These are phyloP conservation scores for Verticillium dahliae DNA, from an alignment of 2,329 filamentous ascomycete species.

Conservation along the genomic window DNA sequence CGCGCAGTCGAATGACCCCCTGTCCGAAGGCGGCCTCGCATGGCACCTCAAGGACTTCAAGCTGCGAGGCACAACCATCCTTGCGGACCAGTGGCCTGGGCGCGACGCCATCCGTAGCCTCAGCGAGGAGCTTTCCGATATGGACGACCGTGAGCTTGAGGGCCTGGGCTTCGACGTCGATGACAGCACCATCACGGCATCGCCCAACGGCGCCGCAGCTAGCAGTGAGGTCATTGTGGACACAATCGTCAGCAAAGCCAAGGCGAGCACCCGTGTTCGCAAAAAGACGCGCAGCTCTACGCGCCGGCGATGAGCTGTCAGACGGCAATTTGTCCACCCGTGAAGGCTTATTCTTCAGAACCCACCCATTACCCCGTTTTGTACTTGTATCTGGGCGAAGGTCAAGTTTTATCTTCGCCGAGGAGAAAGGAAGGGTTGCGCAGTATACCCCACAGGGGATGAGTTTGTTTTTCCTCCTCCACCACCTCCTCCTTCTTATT, in stretches of 20 bases:
- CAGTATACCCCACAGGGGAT: neutral
- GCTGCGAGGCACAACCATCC: slow-evolving; percentile 70
- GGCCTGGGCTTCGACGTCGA: slow-evolving; percentile 55
- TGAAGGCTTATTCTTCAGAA: neutral
- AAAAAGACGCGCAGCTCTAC: slow-evolving; percentile 27
- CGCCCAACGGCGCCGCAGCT: slow-evolving; percentile 15
- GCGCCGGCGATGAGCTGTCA: slow-evolving; percentile 20
- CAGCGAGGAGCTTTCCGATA: slow-evolving; percentile 84
- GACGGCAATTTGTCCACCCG: neutral
- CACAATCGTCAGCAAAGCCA: slow-evolving; percentile 18
- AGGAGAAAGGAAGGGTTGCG: neutral
- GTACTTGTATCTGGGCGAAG: neutral
- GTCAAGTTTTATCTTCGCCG: neutral
- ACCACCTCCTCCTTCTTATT: too few relatives aligned
- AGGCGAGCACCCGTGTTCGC: slow-evolving; percentile 17
- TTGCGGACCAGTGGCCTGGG: slow-evolving; percentile 68
- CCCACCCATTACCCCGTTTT: neutral
- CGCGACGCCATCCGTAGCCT: slow-evolving; percentile 60
- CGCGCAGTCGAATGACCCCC: slow-evolving; percentile 41
- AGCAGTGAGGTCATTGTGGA: slow-evolving; percentile 9
- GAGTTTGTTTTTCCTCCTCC: neutral
- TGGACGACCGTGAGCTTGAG: slow-evolving; percentile 84
- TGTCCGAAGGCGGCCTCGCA: slow-evolving; percentile 70
- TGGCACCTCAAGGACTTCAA: slow-evolving; percentile 86
- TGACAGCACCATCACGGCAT: slow-evolving; percentile 36